phyloP scores from a whole-genome alignment of 208 protist genomes.

The Leishmania tarentolae region DNA sequence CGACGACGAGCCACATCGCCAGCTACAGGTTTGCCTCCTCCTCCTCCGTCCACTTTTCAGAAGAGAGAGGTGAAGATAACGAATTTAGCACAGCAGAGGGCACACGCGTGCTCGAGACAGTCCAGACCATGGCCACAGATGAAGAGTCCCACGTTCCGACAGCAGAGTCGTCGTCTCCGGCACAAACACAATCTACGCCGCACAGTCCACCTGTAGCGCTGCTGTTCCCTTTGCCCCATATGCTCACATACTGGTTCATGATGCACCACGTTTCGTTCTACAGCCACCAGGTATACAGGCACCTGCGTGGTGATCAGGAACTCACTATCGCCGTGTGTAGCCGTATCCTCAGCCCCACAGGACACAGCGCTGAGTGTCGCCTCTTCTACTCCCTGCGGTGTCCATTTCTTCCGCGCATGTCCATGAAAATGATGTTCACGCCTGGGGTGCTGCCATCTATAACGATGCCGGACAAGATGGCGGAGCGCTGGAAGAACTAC shows the following conservation, averaged over 20 bases:
- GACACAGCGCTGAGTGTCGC: constrained; percentile 59
- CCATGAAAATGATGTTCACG: constrained; percentile 64
- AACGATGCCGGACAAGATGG: constrained; percentile 42
- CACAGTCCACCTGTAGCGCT: constrained; percentile 19
- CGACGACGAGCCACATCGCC: constrained; percentile 1
- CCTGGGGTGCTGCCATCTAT: constrained; percentile 46
- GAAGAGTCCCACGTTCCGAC: constrained; percentile 1
- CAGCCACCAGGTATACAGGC: constrained; percentile 46
- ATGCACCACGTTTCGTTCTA: constrained; percentile 63
- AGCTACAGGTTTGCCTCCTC: constrained; percentile 10
- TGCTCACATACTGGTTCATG: constrained; percentile 61
- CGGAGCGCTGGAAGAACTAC: constrained; percentile 23
- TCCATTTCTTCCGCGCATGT: constrained; percentile 55
- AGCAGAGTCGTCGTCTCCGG: neutral
- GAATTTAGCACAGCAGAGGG: neutral
- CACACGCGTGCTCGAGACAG: neutral
- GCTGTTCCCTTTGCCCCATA: constrained; percentile 41
- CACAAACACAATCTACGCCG: neutral
- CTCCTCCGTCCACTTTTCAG: constrained; percentile 21
- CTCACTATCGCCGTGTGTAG: constrained; percentile 62
- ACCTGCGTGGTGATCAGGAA: constrained; percentile 47
- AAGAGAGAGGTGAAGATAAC: constrained; percentile 8
- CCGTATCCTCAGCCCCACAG: constrained; percentile 62
- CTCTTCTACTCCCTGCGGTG: constrained; percentile 60
- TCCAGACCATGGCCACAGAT: neutral